Evolutionary conservation across 495 filamentous ascomycete species (phyloP), one percentile per base, ranked within the genome.

Genomic region (Penicillium bialowiezense): DNA sequence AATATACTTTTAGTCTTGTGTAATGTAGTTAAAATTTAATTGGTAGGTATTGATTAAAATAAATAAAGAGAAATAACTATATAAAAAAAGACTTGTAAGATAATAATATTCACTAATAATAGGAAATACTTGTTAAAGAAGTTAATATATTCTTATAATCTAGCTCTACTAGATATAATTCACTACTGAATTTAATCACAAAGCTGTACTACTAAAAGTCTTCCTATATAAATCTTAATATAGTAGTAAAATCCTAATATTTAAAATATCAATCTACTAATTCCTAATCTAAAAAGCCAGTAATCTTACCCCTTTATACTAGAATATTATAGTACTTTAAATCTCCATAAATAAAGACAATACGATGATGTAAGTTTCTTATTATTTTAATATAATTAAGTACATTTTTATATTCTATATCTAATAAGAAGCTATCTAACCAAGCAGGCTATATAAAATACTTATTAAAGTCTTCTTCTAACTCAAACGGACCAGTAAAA

Each of bases 211-310:
- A 64, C 61, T 46, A 56, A 35, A 58, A 52, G 17, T 45, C 26
- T 24, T 60, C 56, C 20, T 2, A 36, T 10, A 54, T 41, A 26
- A 56, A 53, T 32, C 53, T 50, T 34, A 60, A 41, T 14, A 58
- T 60, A 12, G 56, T 62, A 10, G 56, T 65, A 13, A 62, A 78
- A 38, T 79, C 78, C 77, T 72, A 78, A 57, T 81, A 79, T 41
- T 70, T 60, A 32, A 75, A 72, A 60, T 74, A 77, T 69, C 71
- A 81, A 18, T 75, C 76, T 32, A 67, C 61, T 3, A 64, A 63
- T 56, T 78, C 75, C 77, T 74, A 79, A 51, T 78, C 76, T 26
- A 80, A 54, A 60, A 82, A 70, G 9, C 69, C 71, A 37, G 70
- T 44, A 15, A 51, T 51, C 37, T 19, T 28, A 10, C 37, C 37